Percentiles rank a stretch among this genome's conserved stretches.
Evolutionary conservation across 1,284 basidiomycete genomes (phyloP).

Genomic region (Leccinum angustisporum): DNA sequence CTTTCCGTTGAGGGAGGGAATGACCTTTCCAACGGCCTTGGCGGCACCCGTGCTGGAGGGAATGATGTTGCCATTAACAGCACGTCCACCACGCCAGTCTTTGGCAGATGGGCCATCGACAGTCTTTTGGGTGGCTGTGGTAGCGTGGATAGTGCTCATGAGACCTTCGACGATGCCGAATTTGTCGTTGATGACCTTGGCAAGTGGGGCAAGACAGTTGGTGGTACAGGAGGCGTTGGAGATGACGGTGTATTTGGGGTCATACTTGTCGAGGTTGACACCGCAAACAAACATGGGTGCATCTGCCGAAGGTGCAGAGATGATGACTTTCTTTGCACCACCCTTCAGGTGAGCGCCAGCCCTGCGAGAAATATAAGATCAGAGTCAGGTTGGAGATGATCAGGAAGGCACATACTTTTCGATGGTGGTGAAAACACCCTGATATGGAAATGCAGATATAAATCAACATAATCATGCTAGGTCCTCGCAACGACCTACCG

Average conservation of each 20-base stretch:
- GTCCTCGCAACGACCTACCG: conserved; percentile 46
- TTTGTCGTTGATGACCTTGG: conserved; percentile 98
- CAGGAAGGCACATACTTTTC: conserved; percentile 57
- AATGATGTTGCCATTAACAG: conserved; percentile 98
- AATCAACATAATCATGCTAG: conserved; percentile 10
- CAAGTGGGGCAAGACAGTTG: conserved; percentile 98
- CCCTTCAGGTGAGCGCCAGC: conserved; percentile 95
- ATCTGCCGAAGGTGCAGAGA: conserved; percentile 98
- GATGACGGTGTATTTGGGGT: conserved; percentile 90
- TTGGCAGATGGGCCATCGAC: conserved; percentile 96
- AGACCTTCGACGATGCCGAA: conserved; percentile 94
- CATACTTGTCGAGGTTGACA: conserved; percentile 96
- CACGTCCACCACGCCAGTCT: conserved; percentile 97
- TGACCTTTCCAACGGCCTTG: conserved; percentile 99
- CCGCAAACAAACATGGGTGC: conserved; percentile 97
- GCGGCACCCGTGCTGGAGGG: conserved; percentile 99
- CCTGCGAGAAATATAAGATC: conserved; percentile 42
- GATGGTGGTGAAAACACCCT: conserved; percentile 98
- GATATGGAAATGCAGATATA: neutral
- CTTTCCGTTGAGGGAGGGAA: conserved; percentile 96
- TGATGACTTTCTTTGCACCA: conserved; percentile 99
- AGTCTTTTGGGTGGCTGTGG: conserved; percentile 99
- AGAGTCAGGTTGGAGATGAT: conserved; percentile 3
- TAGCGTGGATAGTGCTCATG: conserved; percentile 98
- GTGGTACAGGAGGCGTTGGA: conserved; percentile 99